A percentile compares a stretch with the other conserved stretches of the same genome.
These are phyloP conservation scores for Fusarium buxicola DNA, from an alignment of 2,329 filamentous ascomycete genomes.

Conservation along the genomic window DNA sequence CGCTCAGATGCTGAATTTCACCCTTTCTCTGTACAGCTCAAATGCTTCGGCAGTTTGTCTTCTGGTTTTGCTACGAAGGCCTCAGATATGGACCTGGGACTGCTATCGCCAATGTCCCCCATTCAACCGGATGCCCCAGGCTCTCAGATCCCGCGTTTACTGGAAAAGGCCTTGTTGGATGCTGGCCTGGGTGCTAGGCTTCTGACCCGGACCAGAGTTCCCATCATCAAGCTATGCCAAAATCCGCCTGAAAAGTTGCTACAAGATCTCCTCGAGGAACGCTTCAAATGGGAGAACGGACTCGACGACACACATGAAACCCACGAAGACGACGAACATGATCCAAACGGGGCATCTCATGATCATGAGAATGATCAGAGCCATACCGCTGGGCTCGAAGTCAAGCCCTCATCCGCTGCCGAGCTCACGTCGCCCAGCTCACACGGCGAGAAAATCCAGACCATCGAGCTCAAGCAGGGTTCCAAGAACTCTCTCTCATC, in stretches of 20 bases:
- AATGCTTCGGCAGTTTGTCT: slow-evolving; percentile 83
- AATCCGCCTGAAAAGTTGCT: slow-evolving; percentile 71
- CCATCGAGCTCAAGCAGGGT: slow-evolving; percentile 56
- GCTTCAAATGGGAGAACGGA: slow-evolving; percentile 77
- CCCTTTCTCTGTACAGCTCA: slow-evolving; percentile 70
- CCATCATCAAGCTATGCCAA: slow-evolving; percentile 89
- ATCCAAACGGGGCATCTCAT: slow-evolving; percentile 37
- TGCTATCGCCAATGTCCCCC: slow-evolving; percentile 73
- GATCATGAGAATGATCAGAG: slow-evolving; percentile 43
- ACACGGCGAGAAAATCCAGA: slow-evolving; percentile 28
- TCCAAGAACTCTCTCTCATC: slow-evolving; percentile 55
- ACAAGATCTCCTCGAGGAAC: slow-evolving; percentile 70
- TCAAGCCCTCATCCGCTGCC: slow-evolving; percentile 12
- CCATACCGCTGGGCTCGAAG: slow-evolving; percentile 7
- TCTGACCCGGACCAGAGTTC: slow-evolving; percentile 81
- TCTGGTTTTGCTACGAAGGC: slow-evolving; percentile 88
- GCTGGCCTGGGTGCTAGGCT: slow-evolving; percentile 80
- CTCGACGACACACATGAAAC: slow-evolving; percentile 54
- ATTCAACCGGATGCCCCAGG: slow-evolving; percentile 64
- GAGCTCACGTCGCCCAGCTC: slow-evolving; percentile 41
- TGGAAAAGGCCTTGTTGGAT: slow-evolving; percentile 81
- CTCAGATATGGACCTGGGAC: slow-evolving; percentile 91
- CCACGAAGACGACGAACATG: slow-evolving; percentile 54
- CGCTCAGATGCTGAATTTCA: slow-evolving; percentile 60
- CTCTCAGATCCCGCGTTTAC: slow-evolving; percentile 75